A percentile compares a stretch with the other conserved stretches of the same genome.
Conservation (phyloP, 345 rosid species). For the Camelina sativa region DNA sequence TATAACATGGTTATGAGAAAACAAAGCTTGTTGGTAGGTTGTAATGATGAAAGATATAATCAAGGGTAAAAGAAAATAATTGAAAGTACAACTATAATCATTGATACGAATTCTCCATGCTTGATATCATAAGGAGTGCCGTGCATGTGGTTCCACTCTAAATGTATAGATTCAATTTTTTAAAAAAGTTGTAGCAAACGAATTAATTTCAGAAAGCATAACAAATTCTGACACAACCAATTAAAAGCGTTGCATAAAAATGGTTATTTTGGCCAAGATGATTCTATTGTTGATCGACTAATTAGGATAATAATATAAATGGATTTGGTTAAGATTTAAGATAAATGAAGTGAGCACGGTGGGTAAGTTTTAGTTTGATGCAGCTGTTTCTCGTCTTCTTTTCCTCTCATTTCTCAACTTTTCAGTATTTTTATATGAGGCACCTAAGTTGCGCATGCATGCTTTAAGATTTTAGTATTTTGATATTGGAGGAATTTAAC, state of each 20-base stretch:
- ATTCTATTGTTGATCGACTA: background rate
- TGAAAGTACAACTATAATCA: constrained; percentile 40
- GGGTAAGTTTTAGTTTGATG: constrained; percentile 16
- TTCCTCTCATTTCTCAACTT: background rate
- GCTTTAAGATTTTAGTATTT: constrained; percentile 28
- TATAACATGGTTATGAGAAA: background rate
- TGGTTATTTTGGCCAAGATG: constrained; percentile 2
- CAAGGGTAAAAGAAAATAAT: constrained; percentile 24
- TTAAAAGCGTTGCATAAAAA: background rate
- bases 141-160: constrained; percentile 29
- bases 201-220: background rate
- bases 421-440: constrained; percentile 19
- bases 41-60: constrained; percentile 30
- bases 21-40: constrained; percentile 33
- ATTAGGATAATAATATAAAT: background rate
- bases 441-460: constrained; percentile 45
- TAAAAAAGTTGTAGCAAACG: background rate
- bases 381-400: constrained; percentile 12
- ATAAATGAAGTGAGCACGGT: constrained; percentile 26
- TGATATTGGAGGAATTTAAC: background rate
- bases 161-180: background rate
- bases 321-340: constrained; percentile 32
- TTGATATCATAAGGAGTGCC: constrained; percentile 6
- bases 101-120: background rate
- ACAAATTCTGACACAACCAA: background rate